These are phyloP conservation scores for Quercus rubra DNA, from an alignment of 306 rosid genomes.

Conservation along the genomic window DNA sequence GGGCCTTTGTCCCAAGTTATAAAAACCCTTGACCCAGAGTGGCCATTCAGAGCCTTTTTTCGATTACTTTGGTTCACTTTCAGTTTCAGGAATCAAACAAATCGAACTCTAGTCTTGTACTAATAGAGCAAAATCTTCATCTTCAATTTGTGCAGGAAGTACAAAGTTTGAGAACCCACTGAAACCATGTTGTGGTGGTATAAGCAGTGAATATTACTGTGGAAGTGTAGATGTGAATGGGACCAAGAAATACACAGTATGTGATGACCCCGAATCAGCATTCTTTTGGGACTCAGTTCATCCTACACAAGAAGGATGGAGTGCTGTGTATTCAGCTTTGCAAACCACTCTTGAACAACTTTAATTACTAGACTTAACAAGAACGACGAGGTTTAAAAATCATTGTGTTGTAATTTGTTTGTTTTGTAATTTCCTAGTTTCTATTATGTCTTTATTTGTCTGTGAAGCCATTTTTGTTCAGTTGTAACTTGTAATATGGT, in stretches of 20 bases:
- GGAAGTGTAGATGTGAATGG: conserved; percentile 13
- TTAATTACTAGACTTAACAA: not conserved
- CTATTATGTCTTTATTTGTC: too few relatives aligned
- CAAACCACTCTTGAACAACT: not conserved
- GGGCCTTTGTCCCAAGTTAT: not conserved
- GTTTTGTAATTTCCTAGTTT: not conserved
- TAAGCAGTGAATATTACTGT: conserved; percentile 11
- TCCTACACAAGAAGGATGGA: conserved; percentile 32
- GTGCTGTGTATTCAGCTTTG: conserved; percentile 12
- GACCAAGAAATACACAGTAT: conserved; percentile 16
- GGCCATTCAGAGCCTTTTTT: not conserved
- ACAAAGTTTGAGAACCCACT: not conserved
- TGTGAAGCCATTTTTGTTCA: too few relatives aligned
- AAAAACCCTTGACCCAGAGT: conserved; percentile 8
- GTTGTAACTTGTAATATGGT: not conserved
- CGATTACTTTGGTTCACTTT: not conserved
- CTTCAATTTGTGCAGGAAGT: not conserved
- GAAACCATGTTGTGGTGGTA: conserved; percentile 20
- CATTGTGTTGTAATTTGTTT: not conserved
- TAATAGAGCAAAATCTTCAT: not conserved
- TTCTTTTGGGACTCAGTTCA: conserved; percentile 25
- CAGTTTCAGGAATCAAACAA: not conserved
- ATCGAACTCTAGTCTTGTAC: not conserved
- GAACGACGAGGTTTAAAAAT: not conserved
- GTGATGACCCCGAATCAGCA: conserved; percentile 15